Evolutionary conservation across 345 rosid genomes (phyloP), one percentile per base, ranked within the genome.

Genomic region (Hirschfeldia incana): DNA sequence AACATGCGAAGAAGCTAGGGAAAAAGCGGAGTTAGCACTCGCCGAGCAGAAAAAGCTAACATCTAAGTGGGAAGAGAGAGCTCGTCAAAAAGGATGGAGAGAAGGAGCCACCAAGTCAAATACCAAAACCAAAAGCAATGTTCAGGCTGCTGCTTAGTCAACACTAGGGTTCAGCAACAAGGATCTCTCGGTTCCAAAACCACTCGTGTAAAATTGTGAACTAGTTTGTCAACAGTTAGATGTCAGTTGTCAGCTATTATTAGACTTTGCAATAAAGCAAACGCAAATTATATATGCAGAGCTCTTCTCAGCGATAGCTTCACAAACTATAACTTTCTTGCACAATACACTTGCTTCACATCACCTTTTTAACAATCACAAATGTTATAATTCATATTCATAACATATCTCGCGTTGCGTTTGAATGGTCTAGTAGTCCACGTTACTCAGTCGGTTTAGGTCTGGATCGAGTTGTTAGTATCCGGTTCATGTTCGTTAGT

Each of bases 1-100:
- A 85, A 93, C 98, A 4, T 92, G 99, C 65, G 99, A 96, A 87
- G 98, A 87, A 83, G 95, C 97, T 8, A 85, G 99, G 33, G 99
- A 95, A 65, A 95, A 88, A 73, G 87, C 97, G 0, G 97, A 91
- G 80, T 83, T 82, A 55, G 86, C 94, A 61, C 83, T 92, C 68
- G 84, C 69, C 3, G 86, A 87, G 30, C 98, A 93, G 83, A 96
- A 85, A 86, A 96, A 86, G 74, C 59, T 89, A 76, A 88, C 97
- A 0, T 85, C 87, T 17, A 68, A 72, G 67, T 93, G 99, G 99
- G 98, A 92, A 85, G 58, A 46, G 63, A 88, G 97, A 83, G 98
- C 99, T 72, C 94, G 91, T 5, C 91, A 88, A 66, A 90, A 76
- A 87, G 98, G 99, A 46, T 95, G 98, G 99, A 93, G 72, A 81